Base-by-base conservation (phyloP, 345 rosid genomes). In the Kernera saxatilis region DNA sequence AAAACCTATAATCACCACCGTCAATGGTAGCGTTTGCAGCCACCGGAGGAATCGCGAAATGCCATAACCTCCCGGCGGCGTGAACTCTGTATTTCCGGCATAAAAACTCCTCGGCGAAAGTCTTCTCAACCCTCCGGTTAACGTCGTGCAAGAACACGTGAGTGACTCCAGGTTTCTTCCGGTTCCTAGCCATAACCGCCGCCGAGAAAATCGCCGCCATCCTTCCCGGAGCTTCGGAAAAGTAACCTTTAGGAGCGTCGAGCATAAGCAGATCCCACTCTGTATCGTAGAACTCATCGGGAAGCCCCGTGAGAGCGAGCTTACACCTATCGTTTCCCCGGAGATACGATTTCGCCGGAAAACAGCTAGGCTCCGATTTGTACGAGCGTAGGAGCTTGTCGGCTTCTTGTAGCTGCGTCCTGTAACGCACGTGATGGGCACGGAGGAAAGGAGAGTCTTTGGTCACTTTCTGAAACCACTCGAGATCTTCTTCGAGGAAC, bases 231-330 rank as follows among this genome's bases (percentile, higher is more conserved):
- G 92, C 88, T 13, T 77, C 83, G 2, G 83, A 25, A 68, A 81
- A 82, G 74, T 85, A 85, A 11, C 96, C 96, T 8, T 82, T 74
- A 3, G 90, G 96, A 36, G 90, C 88, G 33, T 89, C 88, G 68
- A 89, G 69, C 86, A 89, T 82, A 32, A 89, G 72, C 39, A 89
- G 76, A 70, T 89, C 96, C 96, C 92, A 89, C 39, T 85, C 84
- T 3, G 72, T 82, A 13, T 87, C 86, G 75, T 87, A 89, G 1
- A 89, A 79, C 78, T 84, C 87, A 21, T 80, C 83, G 2, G 96
- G 89, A 0, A 89, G 74, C 0, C 79, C 82, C 1, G 82, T 79
- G 56, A 87, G 44, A 3, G 86, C 96, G 6, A 89, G 58, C 35
- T 74, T 79, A 11, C 96, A 89, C 5, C 54, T 46, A 0, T 70